Conservation (phyloP, 2,329 filamentous ascomycete species). For the Diaporthe batatas region DNA sequence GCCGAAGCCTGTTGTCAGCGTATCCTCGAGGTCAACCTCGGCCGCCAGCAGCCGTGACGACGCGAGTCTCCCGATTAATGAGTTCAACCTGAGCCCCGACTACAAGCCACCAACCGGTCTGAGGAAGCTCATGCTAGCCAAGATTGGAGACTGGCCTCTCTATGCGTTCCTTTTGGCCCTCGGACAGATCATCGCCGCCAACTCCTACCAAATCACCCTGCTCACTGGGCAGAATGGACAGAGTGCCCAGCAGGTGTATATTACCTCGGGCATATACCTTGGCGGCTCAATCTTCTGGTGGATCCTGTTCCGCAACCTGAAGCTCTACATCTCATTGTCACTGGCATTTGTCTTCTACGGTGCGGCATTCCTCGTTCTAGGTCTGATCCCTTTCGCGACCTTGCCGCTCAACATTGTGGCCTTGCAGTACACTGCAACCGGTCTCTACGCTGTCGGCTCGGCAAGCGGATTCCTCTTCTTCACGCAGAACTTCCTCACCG, state of each 20-base stretch:
- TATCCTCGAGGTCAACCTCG: constrained; percentile 47
- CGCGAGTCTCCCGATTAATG: constrained; percentile 42
- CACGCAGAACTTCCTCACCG: constrained; percentile 75
- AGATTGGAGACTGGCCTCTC: constrained; percentile 73
- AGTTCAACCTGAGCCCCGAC: constrained; percentile 68
- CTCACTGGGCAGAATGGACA: constrained; percentile 73
- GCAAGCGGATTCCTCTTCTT: constrained; percentile 75
- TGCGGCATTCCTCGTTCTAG: constrained; percentile 73
- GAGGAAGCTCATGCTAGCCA: constrained; percentile 64
- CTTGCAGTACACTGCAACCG: constrained; percentile 73
- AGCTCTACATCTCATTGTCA: constrained; percentile 69
- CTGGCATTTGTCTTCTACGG: constrained; percentile 74
- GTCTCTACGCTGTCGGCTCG: constrained; percentile 72
- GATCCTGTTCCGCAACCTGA: constrained; percentile 69
- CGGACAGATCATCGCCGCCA: constrained; percentile 74
- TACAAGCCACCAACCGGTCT: constrained; percentile 69
- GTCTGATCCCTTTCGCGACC: constrained; percentile 67
- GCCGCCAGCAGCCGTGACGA: constrained; percentile 31
- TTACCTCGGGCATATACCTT: constrained; percentile 71
- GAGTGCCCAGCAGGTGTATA: constrained; percentile 70
- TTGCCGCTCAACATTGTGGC: constrained; percentile 53
- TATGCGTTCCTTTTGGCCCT: constrained; percentile 73
- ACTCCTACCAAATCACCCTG: constrained; percentile 78
- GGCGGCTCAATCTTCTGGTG: constrained; percentile 72
- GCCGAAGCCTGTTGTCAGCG: constrained; percentile 8